A percentile compares a stretch with the other conserved stretches of the same genome.
Evolutionary conservation across 78 protist species (phyloP).

Genomic region (Isochrysis galbana): DNA sequence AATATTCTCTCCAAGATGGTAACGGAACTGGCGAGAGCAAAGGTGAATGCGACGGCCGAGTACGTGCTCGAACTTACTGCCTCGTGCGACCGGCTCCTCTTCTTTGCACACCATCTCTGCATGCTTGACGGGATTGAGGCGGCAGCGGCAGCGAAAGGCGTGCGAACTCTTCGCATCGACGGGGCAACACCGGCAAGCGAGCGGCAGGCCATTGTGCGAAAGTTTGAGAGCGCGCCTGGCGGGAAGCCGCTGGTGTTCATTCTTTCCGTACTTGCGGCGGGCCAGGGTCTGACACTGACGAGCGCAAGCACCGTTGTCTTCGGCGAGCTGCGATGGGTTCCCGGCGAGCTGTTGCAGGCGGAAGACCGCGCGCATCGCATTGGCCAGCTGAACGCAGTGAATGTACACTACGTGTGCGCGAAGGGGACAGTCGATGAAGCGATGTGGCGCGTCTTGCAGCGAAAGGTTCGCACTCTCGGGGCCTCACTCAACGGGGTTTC

Average conservation of each 20-base stretch:
- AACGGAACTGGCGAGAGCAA: neutral
- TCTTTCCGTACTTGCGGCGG: constrained; percentile 81
- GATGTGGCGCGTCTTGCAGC: constrained; percentile 19
- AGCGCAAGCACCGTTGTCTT: neutral
- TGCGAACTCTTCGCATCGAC: constrained; percentile 61
- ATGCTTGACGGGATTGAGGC: constrained; percentile 56
- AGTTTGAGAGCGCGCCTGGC: constrained; percentile 12
- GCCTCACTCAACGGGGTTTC: neutral
- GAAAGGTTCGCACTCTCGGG: constrained; percentile 17
- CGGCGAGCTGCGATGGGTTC: constrained; percentile 19
- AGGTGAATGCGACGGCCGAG: neutral
- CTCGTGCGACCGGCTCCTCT: constrained; percentile 27
- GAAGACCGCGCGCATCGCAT: constrained; percentile 79
- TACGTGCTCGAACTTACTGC: constrained; percentile 22
- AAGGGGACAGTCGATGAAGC: neutral
- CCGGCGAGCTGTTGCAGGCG: constrained; percentile 25
- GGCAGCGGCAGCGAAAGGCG: neutral
- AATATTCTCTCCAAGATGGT: neutral
- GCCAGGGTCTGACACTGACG: constrained; percentile 61
- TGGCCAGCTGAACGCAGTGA: constrained; percentile 53
- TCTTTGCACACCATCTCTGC: constrained; percentile 66
- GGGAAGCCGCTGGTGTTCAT: constrained; percentile 58
- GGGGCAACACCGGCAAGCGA: constrained; percentile 31
- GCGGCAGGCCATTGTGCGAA: neutral
- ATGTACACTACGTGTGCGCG: constrained; percentile 35